A percentile compares a stretch with the other conserved stretches of the same genome.
Evolutionary conservation across 305 asterid genomes (phyloP).

Genomic region (Solanum hybrid): DNA sequence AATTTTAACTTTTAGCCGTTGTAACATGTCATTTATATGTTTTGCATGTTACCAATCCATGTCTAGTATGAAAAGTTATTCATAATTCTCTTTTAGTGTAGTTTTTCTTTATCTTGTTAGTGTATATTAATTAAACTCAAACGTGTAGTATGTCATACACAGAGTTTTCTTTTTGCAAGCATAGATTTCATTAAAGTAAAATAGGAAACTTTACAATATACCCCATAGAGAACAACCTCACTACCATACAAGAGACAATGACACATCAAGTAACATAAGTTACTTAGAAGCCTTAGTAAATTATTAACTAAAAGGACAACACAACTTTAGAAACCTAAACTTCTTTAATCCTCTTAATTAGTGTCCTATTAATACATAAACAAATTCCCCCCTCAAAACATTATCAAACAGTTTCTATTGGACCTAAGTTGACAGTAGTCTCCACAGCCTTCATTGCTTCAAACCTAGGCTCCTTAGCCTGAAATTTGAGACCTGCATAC

Average conservation of each 20-base stretch:
- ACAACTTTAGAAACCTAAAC: neutral
- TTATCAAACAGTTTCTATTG: constrained; percentile 4
- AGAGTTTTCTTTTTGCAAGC: neutral
- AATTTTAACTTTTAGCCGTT: neutral
- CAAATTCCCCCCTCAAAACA: neutral
- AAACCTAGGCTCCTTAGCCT: constrained; percentile 91
- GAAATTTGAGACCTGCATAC: constrained; percentile 72
- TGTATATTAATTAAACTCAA: neutral
- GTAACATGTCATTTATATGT: neutral
- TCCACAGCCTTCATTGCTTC: constrained; percentile 69
- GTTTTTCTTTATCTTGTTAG: neutral
- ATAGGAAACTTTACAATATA: neutral
- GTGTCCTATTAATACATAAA: neutral
- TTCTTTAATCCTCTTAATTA: neutral
- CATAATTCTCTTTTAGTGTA: neutral
- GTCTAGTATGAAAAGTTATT: neutral
- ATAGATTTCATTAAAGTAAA: neutral
- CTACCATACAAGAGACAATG: neutral
- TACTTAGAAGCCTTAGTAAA: neutral
- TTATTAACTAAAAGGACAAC: neutral
- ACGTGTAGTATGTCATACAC: neutral
- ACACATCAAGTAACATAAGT: neutral
- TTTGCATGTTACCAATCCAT: neutral
- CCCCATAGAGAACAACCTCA: neutral
- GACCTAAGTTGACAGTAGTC: constrained; percentile 1